Evolutionary conservation across 768 basidiomycete genomes (phyloP), one percentile per base, ranked within the genome.

Genomic region (Grammothele lineata): DNA sequence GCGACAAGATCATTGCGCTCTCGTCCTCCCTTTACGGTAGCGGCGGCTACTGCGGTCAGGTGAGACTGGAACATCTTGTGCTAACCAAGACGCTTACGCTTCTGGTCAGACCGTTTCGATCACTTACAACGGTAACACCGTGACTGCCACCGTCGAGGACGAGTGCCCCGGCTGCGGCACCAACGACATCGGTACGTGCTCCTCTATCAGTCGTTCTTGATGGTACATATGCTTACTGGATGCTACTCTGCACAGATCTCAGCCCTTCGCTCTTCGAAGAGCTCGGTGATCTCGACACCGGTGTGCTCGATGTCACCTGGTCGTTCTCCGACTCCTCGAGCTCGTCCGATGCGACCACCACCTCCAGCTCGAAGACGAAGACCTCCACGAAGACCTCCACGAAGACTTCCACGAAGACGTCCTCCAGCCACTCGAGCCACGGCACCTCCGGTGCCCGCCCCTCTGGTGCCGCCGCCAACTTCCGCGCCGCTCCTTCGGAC

Each of bases 201-300:
- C 9, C 8, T n/a, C 35, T n/a, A 8, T 36, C 35, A 8, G 35
- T 8, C 18, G 12, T 36, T 36, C 6, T 18, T 7, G 11, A 9
- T 39, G 21, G 4, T 32, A 37, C 3, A 37, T 23, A 4, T 25
- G 51, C 5, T n/a, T 50, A 7, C 7, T 5, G 19, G n/a, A n/a
- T n/a, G n/a, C n/a, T n/a, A n/a, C n/a, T n/a, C 15, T 40, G 5
- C 21, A 8, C 58, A 88, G 85, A 88, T 60, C 75, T 87, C 79
- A 85, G 83, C 24, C 75, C 76, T 4, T 69, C 70, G 9, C 59
- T 84, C 22, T 88, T 88, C 64, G 3, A 76, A 57, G 50, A 76
- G 49, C 59, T 88, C 36, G 76, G 61, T 19, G 23, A 40, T 25
- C 74, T 83, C 36, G 60, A 53, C 48, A 59, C 63, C 5, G 85